phyloP scores from a whole-genome alignment of 2,329 filamentous ascomycete genomes.

The Alternaria ethzedia region DNA sequence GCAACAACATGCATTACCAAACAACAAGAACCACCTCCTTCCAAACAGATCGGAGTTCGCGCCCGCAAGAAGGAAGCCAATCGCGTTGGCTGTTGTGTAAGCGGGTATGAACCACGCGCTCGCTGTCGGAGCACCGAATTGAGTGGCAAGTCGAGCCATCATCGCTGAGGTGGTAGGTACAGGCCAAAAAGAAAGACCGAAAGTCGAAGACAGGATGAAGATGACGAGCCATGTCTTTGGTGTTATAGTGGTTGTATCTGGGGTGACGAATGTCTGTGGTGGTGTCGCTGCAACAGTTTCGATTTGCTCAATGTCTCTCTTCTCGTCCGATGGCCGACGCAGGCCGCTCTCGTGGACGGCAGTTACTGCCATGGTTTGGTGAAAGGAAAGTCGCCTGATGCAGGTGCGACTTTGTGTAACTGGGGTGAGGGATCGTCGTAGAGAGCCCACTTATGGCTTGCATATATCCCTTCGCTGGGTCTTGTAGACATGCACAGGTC shows the following conservation, averaged over 20 bases:
- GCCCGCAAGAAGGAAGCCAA: constrained; percentile 35
- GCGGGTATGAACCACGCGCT: constrained; percentile 31
- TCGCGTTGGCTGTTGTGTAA: constrained; percentile 31
- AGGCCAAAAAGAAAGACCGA: constrained; percentile 38
- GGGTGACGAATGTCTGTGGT: not conserved
- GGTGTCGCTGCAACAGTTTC: constrained; percentile 12
- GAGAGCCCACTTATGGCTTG: not conserved
- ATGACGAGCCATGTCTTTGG: constrained; percentile 39
- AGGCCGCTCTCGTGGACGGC: not conserved
- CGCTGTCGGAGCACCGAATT: constrained; percentile 13
- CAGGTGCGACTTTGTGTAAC: not conserved
- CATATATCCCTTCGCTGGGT: not conserved
- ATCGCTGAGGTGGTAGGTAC: constrained; percentile 37
- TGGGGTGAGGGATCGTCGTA: not conserved
- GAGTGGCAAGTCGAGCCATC: constrained; percentile 20
- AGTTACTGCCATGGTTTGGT: not conserved
- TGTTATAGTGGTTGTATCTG: constrained; percentile 27
- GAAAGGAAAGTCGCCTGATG: not conserved
- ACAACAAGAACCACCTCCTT: constrained; percentile 55
- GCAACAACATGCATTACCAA: constrained; percentile 52
- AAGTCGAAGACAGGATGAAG: constrained; percentile 34
- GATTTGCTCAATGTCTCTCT: constrained; percentile 24
- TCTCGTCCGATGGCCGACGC: constrained; percentile 21
- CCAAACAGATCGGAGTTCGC: constrained; percentile 59
- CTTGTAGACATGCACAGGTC: not conserved